phyloP scores from a whole-genome alignment of 1,139 yeast species.

The Nakaseomyces kungkrabaensis region DNA sequence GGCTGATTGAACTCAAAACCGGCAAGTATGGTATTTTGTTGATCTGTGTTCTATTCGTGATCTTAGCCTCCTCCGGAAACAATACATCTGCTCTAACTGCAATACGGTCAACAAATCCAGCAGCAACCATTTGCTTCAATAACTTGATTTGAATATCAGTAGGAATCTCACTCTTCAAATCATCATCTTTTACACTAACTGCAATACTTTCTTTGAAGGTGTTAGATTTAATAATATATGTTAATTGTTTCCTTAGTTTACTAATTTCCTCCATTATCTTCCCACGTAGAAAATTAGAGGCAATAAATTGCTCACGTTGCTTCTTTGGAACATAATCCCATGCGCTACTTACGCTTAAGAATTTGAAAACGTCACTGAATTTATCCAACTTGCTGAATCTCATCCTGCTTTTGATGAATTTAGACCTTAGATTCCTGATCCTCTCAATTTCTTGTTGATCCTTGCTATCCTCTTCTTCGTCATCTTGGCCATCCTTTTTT shows the following conservation, averaged over 20 bases:
- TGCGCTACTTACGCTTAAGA: constrained; percentile 82
- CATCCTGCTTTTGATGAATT: constrained; percentile 47
- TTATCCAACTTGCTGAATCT: constrained; percentile 60
- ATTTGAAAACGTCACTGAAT: constrained; percentile 61
- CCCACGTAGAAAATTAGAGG: constrained; percentile 49
- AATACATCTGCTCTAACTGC: constrained; percentile 70
- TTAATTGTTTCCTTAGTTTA: constrained; percentile 71
- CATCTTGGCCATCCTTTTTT: constrained; percentile 16
- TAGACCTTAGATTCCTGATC: constrained; percentile 38
- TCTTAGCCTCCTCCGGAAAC: constrained; percentile 50
- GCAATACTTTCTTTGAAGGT: constrained; percentile 53
- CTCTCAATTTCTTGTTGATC: constrained; percentile 31
- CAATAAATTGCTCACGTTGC: constrained; percentile 39
- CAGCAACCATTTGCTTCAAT: constrained; percentile 81
- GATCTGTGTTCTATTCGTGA: constrained; percentile 50
- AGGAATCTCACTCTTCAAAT: constrained; percentile 60
- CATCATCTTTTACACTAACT: constrained; percentile 37
- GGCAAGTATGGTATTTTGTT: constrained; percentile 67
- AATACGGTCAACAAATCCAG: constrained; percentile 88
- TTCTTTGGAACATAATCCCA: constrained; percentile 60
- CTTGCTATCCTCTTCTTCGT: constrained; percentile 23
- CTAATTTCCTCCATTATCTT: constrained; percentile 77
- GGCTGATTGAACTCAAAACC: constrained; percentile 43
- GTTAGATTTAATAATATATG: constrained; percentile 59
- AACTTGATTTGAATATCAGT: constrained; percentile 58